These are phyloP conservation scores for Boletus reticuloceps DNA, from an alignment of 768 basidiomycete species.

Conservation along the genomic window DNA sequence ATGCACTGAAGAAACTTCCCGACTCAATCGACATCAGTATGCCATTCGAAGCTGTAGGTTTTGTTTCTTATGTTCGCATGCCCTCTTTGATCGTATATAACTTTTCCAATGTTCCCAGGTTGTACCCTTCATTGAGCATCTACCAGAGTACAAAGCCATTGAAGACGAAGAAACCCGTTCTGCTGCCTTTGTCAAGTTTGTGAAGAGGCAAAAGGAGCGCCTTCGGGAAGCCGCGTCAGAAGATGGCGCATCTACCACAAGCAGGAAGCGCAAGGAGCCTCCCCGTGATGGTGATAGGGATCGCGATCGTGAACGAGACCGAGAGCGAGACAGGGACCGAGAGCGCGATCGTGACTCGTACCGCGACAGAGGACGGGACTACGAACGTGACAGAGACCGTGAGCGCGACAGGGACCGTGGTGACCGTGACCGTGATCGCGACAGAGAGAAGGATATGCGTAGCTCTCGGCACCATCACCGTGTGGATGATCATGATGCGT, in stretches of 20 bases:
- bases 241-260: conserved; percentile 77
- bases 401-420: conserved; percentile 39
- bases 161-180: conserved; percentile 85
- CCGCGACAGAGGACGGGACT: conserved; percentile 33
- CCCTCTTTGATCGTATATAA: neutral
- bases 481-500: conserved; percentile 33
- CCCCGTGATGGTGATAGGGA: conserved; percentile 47
- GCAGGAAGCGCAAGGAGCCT: conserved; percentile 79
- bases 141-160: conserved; percentile 84
- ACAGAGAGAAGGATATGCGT: conserved; percentile 41
- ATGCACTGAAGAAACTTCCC: conserved; percentile 87
- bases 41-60: conserved; percentile 76
- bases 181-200: conserved; percentile 81
- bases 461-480: conserved; percentile 34
- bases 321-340: conserved; percentile 31
- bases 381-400: conserved; percentile 40
- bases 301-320: conserved; percentile 37
- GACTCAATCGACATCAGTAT: conserved; percentile 75
- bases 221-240: conserved; percentile 75
- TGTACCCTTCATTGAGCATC: conserved; percentile 71
- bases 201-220: conserved; percentile 91
- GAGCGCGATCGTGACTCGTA: conserved; percentile 27
- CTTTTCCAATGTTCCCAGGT: conserved; percentile 40
- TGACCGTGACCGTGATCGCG: conserved; percentile 43
- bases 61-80: neutral